Evolutionary conservation across 768 basidiomycete species (phyloP).

Genomic region (Leccinum fibrillosum): DNA sequence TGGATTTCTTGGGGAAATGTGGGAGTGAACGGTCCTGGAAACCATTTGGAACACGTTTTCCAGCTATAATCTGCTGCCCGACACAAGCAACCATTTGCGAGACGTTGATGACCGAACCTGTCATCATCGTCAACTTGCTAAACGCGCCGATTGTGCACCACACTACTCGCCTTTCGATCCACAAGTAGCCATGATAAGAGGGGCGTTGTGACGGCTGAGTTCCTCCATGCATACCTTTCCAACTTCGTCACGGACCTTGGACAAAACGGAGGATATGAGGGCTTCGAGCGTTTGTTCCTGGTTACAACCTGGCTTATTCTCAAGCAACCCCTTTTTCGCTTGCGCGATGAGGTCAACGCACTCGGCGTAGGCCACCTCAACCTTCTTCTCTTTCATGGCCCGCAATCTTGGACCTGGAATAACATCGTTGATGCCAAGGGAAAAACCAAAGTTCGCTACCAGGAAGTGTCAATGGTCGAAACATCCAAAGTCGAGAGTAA

Average conservation of each 20-base stretch:
- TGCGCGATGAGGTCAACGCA: slow-evolving; percentile 85
- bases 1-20: slow-evolving; percentile 96
- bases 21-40: slow-evolving; percentile 99
- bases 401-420: slow-evolving; percentile 89
- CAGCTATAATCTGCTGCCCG: slow-evolving; percentile 97
- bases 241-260: slow-evolving; percentile 92
- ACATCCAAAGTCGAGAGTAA: background rate
- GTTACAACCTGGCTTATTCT: slow-evolving; percentile 97
- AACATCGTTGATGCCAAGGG: slow-evolving; percentile 97
- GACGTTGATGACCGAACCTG: slow-evolving; percentile 98
- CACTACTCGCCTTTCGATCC: slow-evolving; percentile 84
- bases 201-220: slow-evolving; percentile 94
- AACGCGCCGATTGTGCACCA: background rate
- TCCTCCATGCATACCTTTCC: slow-evolving; percentile 98
- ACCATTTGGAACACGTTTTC: slow-evolving; percentile 96
- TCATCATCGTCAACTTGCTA: background rate
- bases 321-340: slow-evolving; percentile 87
- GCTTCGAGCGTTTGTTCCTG: slow-evolving; percentile 97
- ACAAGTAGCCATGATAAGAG: slow-evolving; percentile 98
- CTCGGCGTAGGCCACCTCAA: slow-evolving; percentile 83
- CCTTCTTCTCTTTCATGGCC: slow-evolving; percentile 76
- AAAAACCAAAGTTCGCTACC: slow-evolving; percentile 95
- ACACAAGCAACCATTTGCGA: slow-evolving; percentile 99
- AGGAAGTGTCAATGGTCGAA: slow-evolving; percentile 3
- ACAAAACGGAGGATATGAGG: slow-evolving; percentile 89